These are phyloP conservation scores for Globisporangium lucens DNA, from an alignment of 352 stramenopile genomes.

Conservation along the genomic window DNA sequence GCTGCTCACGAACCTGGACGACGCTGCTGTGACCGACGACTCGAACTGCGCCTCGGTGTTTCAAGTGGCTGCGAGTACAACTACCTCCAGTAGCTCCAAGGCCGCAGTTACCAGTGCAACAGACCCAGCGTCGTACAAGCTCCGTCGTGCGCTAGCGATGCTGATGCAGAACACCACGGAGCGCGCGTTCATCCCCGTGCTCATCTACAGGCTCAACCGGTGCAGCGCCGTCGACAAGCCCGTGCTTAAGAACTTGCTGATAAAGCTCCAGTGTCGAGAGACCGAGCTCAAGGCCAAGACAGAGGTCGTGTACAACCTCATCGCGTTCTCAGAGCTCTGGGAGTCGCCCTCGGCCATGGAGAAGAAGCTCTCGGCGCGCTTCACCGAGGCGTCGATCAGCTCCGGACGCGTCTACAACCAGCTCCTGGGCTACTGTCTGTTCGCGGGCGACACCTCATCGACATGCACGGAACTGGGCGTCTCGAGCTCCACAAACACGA, in stretches of 20 bases:
- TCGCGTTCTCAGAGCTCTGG: constrained; percentile 78
- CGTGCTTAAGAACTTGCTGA: constrained; percentile 39
- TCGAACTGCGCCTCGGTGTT: constrained; percentile 16
- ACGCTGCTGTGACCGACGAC: background rate
- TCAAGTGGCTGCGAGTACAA: background rate
- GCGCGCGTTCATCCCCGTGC: constrained; percentile 61
- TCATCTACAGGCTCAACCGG: constrained; percentile 55
- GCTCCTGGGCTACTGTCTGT: constrained; percentile 58
- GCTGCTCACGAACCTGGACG: constrained; percentile 38
- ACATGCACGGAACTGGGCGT: constrained; percentile 30
- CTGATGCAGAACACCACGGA: constrained; percentile 44
- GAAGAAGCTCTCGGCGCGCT: constrained; percentile 37
- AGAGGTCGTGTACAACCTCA: constrained; percentile 53
- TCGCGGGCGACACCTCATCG: constrained; percentile 37
- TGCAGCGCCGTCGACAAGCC: constrained; percentile 42
- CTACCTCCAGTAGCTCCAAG: background rate
- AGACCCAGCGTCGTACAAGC: constrained; percentile 15
- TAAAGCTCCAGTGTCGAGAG: constrained; percentile 18
- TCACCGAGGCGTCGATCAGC: constrained; percentile 46
- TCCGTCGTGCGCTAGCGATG: constrained; percentile 25
- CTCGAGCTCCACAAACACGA: constrained; percentile 8
- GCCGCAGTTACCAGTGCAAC: background rate
- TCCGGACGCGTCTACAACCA: constrained; percentile 39
- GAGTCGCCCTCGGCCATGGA: constrained; percentile 47
- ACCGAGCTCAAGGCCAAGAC: constrained; percentile 12